Base-by-base conservation (phyloP, 2,329 filamentous ascomycete species). In the Orbilia oligospora region DNA sequence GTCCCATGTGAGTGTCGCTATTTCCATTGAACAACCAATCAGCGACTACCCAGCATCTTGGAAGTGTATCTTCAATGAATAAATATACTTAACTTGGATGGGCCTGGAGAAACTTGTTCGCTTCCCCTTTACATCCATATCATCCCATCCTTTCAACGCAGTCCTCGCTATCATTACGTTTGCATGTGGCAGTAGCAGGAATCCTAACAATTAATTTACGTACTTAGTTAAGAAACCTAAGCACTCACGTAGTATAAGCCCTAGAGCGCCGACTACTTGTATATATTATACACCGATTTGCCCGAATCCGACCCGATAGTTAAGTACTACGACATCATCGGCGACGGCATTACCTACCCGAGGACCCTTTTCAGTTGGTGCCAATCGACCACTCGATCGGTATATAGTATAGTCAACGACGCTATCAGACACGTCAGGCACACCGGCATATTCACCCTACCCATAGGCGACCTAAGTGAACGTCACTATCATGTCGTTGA, bases 401-500 rank as follows among this genome's bases (percentile, higher is more conserved):
- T 27, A 16, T 44, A 22, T 27, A n/a, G n/a, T n/a, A n/a, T 44
- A 14, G 14, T 18, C 12, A n/a, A 18, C 38, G 71, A 75, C 64
- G 53, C 24, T 75, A 64, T 64, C 48, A 64, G 64, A 44, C 71
- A 69, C 71, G 64, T 69, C 71, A 14, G 16, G 44, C n/a, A n/a
- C n/a, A n/a, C n/a, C n/a, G 12, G 55, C 27, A 38, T 16, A 18
- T 61, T 56, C 27, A 24, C 18, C 36, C 14, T 48, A 10, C 14
- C 22, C 53, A 2, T 53, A 41, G 22, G 20, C 22, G 49, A 46
- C n/a, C 36, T 8, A 27, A 22, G 8, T 16, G 24, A 4, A 16
- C 38, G 6, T 20, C 18, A 30, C 3, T 14, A 33, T 80, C 82
- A 90, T 90, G 88, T 89, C 88, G 80, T 85, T 90, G 82, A 90